Conservation (phyloP, 176 grass and related monocot genomes). For the Musa beccarii region DNA sequence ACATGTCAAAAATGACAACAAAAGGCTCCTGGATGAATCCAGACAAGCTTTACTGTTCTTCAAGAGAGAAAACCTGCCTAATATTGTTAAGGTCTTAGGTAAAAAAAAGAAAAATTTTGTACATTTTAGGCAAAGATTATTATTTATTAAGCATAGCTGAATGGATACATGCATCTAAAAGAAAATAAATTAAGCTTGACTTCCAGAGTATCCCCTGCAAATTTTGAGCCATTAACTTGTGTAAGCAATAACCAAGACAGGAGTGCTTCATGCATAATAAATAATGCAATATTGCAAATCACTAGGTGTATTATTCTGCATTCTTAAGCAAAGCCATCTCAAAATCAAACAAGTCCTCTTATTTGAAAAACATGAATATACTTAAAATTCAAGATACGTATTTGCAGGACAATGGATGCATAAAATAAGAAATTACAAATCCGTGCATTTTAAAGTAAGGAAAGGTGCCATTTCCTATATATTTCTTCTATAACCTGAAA, state of each 20-base stretch:
- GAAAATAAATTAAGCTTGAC: slow-evolving; percentile 54
- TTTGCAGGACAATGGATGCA: too few species aligned
- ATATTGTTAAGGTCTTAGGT: slow-evolving; percentile 39
- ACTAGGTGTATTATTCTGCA: neutral
- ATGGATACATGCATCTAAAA: slow-evolving; percentile 78
- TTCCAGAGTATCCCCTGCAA: slow-evolving; percentile 60
- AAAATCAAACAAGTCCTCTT: neutral
- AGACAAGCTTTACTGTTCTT: slow-evolving; percentile 34
- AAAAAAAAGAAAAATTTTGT: slow-evolving; percentile 18
- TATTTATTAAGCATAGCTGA: slow-evolving; percentile 15
- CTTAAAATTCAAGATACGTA: too few species aligned
- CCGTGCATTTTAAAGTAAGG: too few species aligned
- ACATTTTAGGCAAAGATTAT: slow-evolving; percentile 12
- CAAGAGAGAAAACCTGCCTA: slow-evolving; percentile 68
- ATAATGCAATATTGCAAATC: neutral
- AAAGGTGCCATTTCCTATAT: too few species aligned
- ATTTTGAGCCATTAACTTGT: slow-evolving; percentile 6
- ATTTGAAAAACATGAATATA: too few species aligned
- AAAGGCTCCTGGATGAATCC: slow-evolving; percentile 38
- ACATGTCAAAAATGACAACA: slow-evolving; percentile 46
- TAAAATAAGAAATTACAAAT: too few species aligned
- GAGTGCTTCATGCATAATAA: neutral
- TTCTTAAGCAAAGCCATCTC: neutral
- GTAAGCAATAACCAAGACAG: slow-evolving; percentile 13
- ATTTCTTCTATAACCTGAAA: too few species aligned